Evolutionary conservation across 768 basidiomycete species (phyloP).

Genomic region (Aureoboletus auriporus): DNA sequence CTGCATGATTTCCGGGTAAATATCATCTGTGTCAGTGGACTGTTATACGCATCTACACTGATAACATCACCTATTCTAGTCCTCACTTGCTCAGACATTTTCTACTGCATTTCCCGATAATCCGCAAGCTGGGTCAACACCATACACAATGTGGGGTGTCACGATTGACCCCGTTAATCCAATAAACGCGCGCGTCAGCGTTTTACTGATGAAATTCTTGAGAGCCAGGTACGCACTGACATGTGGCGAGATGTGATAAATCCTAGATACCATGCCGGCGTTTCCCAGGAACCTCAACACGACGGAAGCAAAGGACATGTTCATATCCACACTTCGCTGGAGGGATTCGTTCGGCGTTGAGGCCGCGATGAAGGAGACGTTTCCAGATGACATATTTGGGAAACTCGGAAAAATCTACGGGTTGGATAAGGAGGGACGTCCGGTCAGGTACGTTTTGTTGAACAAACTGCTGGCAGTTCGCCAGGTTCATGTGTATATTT

Average conservation of each 20-base stretch:
- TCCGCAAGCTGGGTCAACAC: conserved; percentile 43
- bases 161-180: conserved; percentile 55
- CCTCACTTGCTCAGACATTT: conserved; percentile 49
- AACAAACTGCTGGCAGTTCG: not conserved
- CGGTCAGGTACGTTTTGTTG: conserved; percentile 54
- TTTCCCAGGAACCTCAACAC: conserved; percentile 48
- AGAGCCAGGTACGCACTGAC: conserved; percentile 66
- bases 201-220: conserved; percentile 78
- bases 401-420: conserved; percentile 62
- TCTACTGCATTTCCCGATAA: conserved; percentile 59
- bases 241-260: not conserved
- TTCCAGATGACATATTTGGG: conserved; percentile 61
- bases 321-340: conserved; percentile 69
- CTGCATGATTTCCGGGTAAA: conserved; percentile 65
- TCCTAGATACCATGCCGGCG: not conserved
- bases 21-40: not conserved
- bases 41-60: not conserved
- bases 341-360: conserved; percentile 62
- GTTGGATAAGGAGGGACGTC: conserved; percentile 65
- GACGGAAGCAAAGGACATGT: conserved; percentile 56
- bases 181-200: conserved; percentile 61
- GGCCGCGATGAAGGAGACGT: conserved; percentile 54
- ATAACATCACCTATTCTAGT: conserved; percentile 13
- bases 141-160: conserved; percentile 70
- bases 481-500: not conserved